Evolutionary conservation across 208 protist species (phyloP).

Genomic region (Angomonas desouzai): DNA sequence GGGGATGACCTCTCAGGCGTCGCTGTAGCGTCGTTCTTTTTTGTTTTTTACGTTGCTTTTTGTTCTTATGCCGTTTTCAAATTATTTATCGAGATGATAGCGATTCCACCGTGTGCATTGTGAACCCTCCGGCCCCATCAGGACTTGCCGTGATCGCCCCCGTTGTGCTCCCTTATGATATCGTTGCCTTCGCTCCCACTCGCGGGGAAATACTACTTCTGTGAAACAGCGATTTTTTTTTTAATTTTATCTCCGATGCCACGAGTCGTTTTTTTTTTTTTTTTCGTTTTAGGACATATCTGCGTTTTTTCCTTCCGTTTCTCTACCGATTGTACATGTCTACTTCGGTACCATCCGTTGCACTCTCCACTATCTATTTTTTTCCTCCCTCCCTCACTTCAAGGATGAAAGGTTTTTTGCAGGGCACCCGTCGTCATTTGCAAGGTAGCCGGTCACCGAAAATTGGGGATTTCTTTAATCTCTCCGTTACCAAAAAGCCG

Average conservation of each 20-base stretch:
- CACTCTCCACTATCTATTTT: no score
- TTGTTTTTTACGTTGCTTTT: slow-evolving; percentile 13
- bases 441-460: not conserved
- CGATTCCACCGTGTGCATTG: no score
- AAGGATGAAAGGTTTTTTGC: not conserved
- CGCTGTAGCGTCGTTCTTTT: slow-evolving; percentile 11
- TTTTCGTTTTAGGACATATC: no score
- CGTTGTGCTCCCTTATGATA: no score
- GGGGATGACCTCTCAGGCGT: slow-evolving; percentile 14
- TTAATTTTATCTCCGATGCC: slow-evolving; percentile 6
- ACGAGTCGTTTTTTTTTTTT: not conserved
- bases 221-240: slow-evolving; percentile 11
- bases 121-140: no score
- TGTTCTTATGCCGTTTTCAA: no score
- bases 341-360: no score
- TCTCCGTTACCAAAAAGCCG: slow-evolving; percentile 79
- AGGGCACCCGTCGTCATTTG: not conserved
- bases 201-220: not conserved
- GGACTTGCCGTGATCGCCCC: no score
- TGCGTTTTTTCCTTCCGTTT: no score
- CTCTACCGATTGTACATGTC: no score
- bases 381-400: not conserved
- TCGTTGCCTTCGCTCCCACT: no score
- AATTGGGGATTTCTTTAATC: slow-evolving; percentile 35
- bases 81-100: no score